Percentiles rank a stretch among this genome's conserved stretches.
These are phyloP conservation scores for Sisymbrium altissimum DNA, from an alignment of 345 rosid species.

Conservation along the genomic window DNA sequence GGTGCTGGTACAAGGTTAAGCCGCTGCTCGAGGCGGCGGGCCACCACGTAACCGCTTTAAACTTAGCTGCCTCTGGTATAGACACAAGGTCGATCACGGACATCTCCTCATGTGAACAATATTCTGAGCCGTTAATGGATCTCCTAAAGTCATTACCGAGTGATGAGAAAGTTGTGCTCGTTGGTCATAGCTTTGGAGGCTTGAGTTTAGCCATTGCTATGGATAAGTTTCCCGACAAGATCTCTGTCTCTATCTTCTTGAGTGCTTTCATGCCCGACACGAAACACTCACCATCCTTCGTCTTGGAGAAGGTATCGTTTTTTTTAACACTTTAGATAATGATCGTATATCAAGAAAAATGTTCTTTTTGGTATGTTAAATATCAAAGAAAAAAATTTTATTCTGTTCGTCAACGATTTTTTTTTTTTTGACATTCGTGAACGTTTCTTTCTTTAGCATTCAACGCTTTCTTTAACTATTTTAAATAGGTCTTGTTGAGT, in stretches of 20 bases:
- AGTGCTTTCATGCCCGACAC: slow-evolving; percentile 38
- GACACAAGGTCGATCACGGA: slow-evolving; percentile 42
- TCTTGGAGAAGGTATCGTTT: slow-evolving; percentile 19
- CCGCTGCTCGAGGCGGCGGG: slow-evolving; percentile 45
- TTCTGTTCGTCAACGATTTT: no score
- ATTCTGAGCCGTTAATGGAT: slow-evolving; percentile 48
- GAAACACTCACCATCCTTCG: slow-evolving; percentile 28
- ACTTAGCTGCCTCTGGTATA: slow-evolving; percentile 55
- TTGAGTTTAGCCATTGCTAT: slow-evolving; percentile 46
- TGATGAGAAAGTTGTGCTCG: slow-evolving; percentile 48
- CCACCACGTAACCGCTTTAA: slow-evolving; percentile 44
- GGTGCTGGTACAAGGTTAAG: slow-evolving; percentile 71
- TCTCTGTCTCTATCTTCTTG: slow-evolving; percentile 27
- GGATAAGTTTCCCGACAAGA: slow-evolving; percentile 36
- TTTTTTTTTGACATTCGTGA: no score
- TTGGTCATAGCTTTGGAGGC: slow-evolving; percentile 77
- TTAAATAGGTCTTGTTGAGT: neutral
- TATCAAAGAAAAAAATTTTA: no score
- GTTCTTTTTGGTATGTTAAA: no score
- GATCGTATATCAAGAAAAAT: neutral
- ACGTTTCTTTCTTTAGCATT: neutral
- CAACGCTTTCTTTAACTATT: neutral
- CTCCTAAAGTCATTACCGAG: slow-evolving; percentile 26
- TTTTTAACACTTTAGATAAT: neutral
- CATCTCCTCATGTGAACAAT: slow-evolving; percentile 37